Percentiles rank a stretch among this genome's conserved stretches.
These are phyloP conservation scores for Phyllostachys edulis DNA, from an alignment of 176 grass and related monocot species.

Conservation along the genomic window DNA sequence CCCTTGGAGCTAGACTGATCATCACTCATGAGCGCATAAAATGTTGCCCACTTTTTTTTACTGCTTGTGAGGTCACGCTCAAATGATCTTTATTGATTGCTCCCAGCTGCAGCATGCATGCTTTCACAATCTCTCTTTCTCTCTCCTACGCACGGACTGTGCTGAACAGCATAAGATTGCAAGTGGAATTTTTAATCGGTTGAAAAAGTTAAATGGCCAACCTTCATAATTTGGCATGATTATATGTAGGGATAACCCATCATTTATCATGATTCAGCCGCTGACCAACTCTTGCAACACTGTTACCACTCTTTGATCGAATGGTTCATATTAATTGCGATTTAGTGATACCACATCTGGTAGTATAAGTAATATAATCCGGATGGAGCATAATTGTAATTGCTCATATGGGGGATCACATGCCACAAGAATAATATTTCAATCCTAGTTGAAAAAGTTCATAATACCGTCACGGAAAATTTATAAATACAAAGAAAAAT, in stretches of 20 bases:
- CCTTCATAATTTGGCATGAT: slow-evolving; percentile 50
- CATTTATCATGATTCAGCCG: slow-evolving; percentile 53
- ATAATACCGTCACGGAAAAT: too few species aligned
- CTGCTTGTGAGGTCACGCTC: slow-evolving; percentile 57
- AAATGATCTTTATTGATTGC: slow-evolving; percentile 52
- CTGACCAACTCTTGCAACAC: slow-evolving; percentile 41
- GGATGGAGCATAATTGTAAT: too few species aligned
- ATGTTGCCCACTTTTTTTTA: slow-evolving; percentile 54
- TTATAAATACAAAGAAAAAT: too few species aligned
- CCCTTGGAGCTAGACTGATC: slow-evolving; percentile 4
- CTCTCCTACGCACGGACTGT: background rate
- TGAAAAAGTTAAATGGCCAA: slow-evolving; percentile 34
- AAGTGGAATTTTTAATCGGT: slow-evolving; percentile 41
- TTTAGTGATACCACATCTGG: too few species aligned
- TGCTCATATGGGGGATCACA: too few species aligned
- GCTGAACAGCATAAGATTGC: slow-evolving; percentile 37
- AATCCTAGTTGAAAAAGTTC: too few species aligned
- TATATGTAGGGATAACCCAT: slow-evolving; percentile 38
- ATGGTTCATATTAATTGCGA: too few species aligned
- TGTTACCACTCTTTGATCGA: background rate
- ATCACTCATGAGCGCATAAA: slow-evolving; percentile 47
- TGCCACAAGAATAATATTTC: too few species aligned
- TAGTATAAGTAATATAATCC: too few species aligned
- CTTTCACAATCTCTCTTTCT: slow-evolving; percentile 31
- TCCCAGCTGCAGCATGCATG: slow-evolving; percentile 49